Evolutionary conservation across 805 yeast genomes (phyloP).

Genomic region (Cyberlindnera saturnus): DNA sequence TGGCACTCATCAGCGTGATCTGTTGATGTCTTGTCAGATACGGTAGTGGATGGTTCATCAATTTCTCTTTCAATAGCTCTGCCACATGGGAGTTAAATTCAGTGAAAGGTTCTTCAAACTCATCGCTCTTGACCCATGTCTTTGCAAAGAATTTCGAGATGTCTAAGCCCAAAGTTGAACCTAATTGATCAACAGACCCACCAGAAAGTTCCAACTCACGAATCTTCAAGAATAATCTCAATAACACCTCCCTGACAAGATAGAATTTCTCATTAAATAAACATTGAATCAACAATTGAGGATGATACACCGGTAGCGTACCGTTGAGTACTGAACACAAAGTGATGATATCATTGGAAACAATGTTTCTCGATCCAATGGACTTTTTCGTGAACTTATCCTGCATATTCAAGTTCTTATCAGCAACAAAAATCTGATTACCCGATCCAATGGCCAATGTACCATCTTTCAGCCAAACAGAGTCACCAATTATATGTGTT

Average conservation of each 20-base stretch:
- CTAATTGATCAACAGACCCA: slow-evolving; percentile 16
- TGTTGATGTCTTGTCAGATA: slow-evolving; percentile 89
- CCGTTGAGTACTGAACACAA: slow-evolving; percentile 79
- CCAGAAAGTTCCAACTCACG: slow-evolving; percentile 45
- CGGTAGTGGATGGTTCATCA: slow-evolving; percentile 65
- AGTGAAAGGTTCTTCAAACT: slow-evolving; percentile 32
- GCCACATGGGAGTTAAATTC: slow-evolving; percentile 39
- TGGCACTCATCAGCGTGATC: slow-evolving; percentile 65
- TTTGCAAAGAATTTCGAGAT: slow-evolving; percentile 23
- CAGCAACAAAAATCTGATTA: slow-evolving; percentile 81
- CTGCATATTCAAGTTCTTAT: slow-evolving; percentile 52
- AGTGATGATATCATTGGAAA: slow-evolving; percentile 52
- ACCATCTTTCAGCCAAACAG: slow-evolving; percentile 79
- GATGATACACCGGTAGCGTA: slow-evolving; percentile 85
- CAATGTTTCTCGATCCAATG: slow-evolving; percentile 52
- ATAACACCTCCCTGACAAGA: slow-evolving; percentile 51
- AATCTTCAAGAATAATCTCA: slow-evolving; percentile 44
- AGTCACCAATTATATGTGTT: slow-evolving; percentile 79
- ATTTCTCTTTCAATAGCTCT: slow-evolving; percentile 46
- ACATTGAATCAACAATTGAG: slow-evolving; percentile 76
- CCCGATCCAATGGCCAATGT: slow-evolving; percentile 81
- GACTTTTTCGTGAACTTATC: slow-evolving; percentile 48
- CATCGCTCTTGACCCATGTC: neutral
- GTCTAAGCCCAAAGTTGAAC: slow-evolving; percentile 27
- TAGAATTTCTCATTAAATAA: slow-evolving; percentile 54